phyloP scores from a whole-genome alignment of 2,329 filamentous ascomycete species.

The Nemania diffusa region DNA sequence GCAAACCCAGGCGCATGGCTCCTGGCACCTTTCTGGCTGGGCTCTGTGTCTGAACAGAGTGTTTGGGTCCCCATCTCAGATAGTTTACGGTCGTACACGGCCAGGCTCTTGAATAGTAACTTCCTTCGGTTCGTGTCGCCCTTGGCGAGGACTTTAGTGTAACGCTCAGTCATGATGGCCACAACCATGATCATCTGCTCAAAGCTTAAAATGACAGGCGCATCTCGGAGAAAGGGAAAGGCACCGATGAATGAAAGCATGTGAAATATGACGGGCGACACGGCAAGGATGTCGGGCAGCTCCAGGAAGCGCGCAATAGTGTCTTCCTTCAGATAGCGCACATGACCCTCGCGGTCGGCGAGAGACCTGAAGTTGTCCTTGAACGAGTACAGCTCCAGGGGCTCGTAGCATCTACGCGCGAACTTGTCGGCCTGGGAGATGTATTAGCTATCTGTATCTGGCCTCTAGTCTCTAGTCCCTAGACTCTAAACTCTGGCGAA shows the following conservation, averaged over 20 bases:
- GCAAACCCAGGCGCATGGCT: slow-evolving; percentile 55
- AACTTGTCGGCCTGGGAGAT: slow-evolving; percentile 68
- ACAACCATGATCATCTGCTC: slow-evolving; percentile 78
- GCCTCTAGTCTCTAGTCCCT: too few species aligned
- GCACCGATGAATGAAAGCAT: slow-evolving; percentile 77
- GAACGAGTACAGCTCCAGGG: slow-evolving; percentile 77
- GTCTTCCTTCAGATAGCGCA: slow-evolving; percentile 75
- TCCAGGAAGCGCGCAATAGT: slow-evolving; percentile 78
- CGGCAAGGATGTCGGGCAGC: slow-evolving; percentile 75
- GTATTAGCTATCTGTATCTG: slow-evolving; percentile 4
- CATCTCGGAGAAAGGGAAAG: slow-evolving; percentile 77
- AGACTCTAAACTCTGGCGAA: too few species aligned
- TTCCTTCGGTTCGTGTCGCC: slow-evolving; percentile 68
- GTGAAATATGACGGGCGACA: slow-evolving; percentile 75
- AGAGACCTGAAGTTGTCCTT: slow-evolving; percentile 78
- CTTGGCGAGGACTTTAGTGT: slow-evolving; percentile 69
- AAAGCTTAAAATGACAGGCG: slow-evolving; percentile 74
- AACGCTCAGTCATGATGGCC: slow-evolving; percentile 76
- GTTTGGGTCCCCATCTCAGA: slow-evolving; percentile 49
- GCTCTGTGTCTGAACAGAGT: slow-evolving; percentile 27
- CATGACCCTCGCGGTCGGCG: slow-evolving; percentile 69
- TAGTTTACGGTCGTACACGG: slow-evolving; percentile 73
- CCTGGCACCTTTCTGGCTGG: slow-evolving; percentile 12
- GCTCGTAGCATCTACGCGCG: slow-evolving; percentile 75
- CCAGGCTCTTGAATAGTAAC: slow-evolving; percentile 76